phyloP scores from a whole-genome alignment of 345 rosid species.

The Populus deltoides region DNA sequence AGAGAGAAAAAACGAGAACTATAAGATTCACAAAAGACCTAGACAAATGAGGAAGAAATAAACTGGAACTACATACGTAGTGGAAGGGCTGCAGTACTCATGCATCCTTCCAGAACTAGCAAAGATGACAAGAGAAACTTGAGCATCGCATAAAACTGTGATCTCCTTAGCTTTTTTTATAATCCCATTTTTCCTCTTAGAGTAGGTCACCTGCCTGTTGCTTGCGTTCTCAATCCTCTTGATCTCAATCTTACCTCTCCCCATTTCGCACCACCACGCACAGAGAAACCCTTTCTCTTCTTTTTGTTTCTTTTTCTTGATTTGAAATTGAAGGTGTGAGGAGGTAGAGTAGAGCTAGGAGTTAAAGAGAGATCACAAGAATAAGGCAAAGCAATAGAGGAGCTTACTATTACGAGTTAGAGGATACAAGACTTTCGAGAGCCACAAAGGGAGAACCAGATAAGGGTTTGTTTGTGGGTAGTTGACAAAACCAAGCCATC shows the following conservation, averaged over 20 bases:
- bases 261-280: conserved; percentile 35
- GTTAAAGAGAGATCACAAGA: conserved; percentile 16
- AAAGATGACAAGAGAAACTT: conserved; percentile 65
- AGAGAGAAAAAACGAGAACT: neutral
- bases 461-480: conserved; percentile 43
- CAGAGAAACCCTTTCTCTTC: conserved; percentile 3
- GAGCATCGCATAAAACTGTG: conserved; percentile 71
- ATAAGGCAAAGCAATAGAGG: conserved; percentile 24
- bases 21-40: neutral
- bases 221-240: conserved; percentile 74
- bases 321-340: conserved; percentile 17
- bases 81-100: conserved; percentile 60
- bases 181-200: conserved; percentile 73
- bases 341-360: conserved; percentile 2
- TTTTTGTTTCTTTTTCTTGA: conserved; percentile 18
- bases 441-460: conserved; percentile 30
- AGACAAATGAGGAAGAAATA: neutral
- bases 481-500: conserved; percentile 43
- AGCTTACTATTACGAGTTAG: conserved; percentile 45
- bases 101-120: conserved; percentile 67
- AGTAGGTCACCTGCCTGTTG: conserved; percentile 74
- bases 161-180: conserved; percentile 79
- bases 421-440: conserved; percentile 49
- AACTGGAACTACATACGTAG: conserved; percentile 32
- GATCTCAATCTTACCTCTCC: conserved; percentile 80